These are phyloP conservation scores for Helichrysum umbraculigerum DNA, from an alignment of 129 eudicot genomes.

Conservation along the genomic window DNA sequence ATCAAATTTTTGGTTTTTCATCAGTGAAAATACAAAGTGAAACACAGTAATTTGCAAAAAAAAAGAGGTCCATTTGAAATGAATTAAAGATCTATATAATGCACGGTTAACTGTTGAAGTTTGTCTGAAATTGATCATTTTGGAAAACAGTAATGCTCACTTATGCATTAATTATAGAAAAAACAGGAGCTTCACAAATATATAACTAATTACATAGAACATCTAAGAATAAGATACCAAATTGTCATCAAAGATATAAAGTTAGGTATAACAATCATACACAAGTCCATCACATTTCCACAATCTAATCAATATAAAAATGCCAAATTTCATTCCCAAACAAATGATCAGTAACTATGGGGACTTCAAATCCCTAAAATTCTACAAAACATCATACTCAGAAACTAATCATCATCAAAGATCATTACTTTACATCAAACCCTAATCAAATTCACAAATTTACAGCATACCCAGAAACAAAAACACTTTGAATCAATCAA, in stretches of 20 bases:
- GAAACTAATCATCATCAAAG: not conserved
- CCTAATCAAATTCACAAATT: slow-evolving; percentile 18
- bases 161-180: not conserved
- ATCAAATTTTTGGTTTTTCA: not conserved
- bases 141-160: not conserved
- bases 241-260: slow-evolving; percentile 1
- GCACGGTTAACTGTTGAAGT: not conserved
- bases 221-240: not conserved
- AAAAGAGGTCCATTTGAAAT: not conserved
- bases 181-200: no score
- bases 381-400: slow-evolving; percentile 21
- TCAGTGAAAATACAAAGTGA: not conserved
- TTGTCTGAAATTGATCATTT: not conserved
- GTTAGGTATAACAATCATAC: not conserved
- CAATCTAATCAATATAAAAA: slow-evolving; percentile 6
- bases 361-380: not conserved
- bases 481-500: slow-evolving; percentile 5
- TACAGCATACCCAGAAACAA: slow-evolving; percentile 18
- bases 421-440: slow-evolving; percentile 12
- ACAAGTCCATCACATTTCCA: slow-evolving; percentile 17
- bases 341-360: not conserved
- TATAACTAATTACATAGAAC: not conserved
- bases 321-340: not conserved
- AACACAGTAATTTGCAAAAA: not conserved
- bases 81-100: not conserved